Evolutionary conservation across 139 green algal species (phyloP).

Genomic region (Chlamydomonas sp.): DNA sequence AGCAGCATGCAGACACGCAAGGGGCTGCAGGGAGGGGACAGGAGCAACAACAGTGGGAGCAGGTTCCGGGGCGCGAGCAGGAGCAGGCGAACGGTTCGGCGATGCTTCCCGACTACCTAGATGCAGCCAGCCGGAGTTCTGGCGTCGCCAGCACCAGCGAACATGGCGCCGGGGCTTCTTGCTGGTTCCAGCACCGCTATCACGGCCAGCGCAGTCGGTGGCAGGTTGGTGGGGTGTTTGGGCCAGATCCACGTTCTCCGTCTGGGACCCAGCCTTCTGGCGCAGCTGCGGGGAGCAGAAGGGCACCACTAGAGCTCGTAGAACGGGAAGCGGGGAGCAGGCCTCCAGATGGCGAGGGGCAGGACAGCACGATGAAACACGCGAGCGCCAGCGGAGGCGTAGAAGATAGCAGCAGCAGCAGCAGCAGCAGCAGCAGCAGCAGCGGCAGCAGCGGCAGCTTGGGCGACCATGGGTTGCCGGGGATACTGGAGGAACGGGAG

Average conservation of each 20-base stretch:
- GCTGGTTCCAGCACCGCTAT: background rate
- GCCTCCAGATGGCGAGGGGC: background rate
- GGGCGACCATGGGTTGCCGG: background rate
- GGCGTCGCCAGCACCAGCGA: slow-evolving; percentile 24
- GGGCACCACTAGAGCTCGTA: background rate
- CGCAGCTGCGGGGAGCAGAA: too few relatives aligned
- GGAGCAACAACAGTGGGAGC: background rate
- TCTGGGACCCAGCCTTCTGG: too few relatives aligned
- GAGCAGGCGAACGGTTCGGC: background rate
- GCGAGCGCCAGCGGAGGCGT: background rate
- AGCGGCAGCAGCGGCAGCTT: background rate
- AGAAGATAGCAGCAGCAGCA: background rate
- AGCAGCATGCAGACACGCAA: too few relatives aligned
- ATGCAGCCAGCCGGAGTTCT: slow-evolving; percentile 4
- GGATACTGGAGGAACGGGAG: background rate
- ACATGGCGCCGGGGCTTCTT: background rate
- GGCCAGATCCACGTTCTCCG: too few relatives aligned
- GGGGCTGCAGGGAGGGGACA: background rate
- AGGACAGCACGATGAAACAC: too few relatives aligned
- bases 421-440: background rate
- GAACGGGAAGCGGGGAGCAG: background rate
- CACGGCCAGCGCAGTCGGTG: background rate
- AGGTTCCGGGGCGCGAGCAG: background rate
- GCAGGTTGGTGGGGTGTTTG: background rate
- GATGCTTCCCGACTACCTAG: slow-evolving; percentile 1